These are phyloP conservation scores for Phyllosticta citriasiana DNA, from an alignment of 2,329 filamentous ascomycete genomes.

Conservation along the genomic window DNA sequence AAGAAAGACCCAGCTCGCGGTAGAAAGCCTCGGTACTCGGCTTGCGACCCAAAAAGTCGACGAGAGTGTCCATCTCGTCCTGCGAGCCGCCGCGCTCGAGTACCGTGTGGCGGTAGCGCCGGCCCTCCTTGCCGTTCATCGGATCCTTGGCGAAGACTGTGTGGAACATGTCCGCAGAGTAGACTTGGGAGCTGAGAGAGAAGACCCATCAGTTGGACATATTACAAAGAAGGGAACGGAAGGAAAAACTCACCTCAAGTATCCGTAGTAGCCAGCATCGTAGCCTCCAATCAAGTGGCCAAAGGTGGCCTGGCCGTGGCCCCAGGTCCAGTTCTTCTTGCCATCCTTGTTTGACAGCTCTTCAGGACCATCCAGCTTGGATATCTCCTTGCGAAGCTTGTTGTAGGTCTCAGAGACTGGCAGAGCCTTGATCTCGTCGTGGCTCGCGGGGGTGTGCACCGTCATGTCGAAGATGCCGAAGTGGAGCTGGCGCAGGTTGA, in stretches of 20 bases:
- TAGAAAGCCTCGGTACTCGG: slow-evolving; percentile 74
- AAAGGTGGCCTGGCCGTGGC: slow-evolving; percentile 69
- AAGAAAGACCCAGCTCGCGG: slow-evolving; percentile 54
- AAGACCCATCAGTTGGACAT: background rate
- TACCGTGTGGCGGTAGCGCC: slow-evolving; percentile 68
- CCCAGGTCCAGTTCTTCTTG: slow-evolving; percentile 45
- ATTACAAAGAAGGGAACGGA: background rate
- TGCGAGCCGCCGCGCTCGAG: slow-evolving; percentile 67
- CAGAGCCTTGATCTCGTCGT: slow-evolving; percentile 56
- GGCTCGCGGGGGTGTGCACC: slow-evolving; percentile 60
- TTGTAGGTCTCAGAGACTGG: slow-evolving; percentile 63
- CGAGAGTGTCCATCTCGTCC: slow-evolving; percentile 71
- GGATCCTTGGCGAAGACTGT: slow-evolving; percentile 67
- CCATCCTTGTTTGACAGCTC: slow-evolving; percentile 43
- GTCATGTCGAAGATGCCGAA: slow-evolving; percentile 81
- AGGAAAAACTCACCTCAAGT: slow-evolving; percentile 22
- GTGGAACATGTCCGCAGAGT: slow-evolving; percentile 80
- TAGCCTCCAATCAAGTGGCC: slow-evolving; percentile 78
- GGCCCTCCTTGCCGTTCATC: slow-evolving; percentile 64
- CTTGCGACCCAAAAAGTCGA: slow-evolving; percentile 67
- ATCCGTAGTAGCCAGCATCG: slow-evolving; percentile 71
- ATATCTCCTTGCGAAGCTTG: slow-evolving; percentile 59
- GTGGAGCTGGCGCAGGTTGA: slow-evolving; percentile 68
- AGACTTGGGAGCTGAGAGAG: slow-evolving; percentile 57
- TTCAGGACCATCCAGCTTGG: slow-evolving; percentile 65